Evolutionary conservation across 2,329 filamentous ascomycete genomes (phyloP).

Genomic region (Sporothrix variecibatus): DNA sequence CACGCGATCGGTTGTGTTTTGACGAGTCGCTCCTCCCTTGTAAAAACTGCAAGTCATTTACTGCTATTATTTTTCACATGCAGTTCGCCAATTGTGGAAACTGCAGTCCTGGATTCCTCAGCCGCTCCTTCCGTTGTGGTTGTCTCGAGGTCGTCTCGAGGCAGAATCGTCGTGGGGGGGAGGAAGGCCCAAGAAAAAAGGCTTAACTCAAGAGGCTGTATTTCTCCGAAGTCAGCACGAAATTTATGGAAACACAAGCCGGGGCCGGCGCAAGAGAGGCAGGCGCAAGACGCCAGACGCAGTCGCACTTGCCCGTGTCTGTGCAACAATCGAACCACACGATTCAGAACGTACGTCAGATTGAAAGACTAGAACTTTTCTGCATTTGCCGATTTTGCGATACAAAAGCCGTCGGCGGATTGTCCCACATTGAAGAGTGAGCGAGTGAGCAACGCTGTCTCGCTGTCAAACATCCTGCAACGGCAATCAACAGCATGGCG

Average conservation of each 20-base stretch:
- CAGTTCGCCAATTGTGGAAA: background rate
- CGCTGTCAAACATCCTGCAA: background rate
- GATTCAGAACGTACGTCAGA: background rate
- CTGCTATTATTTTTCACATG: background rate
- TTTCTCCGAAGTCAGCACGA: conserved; percentile 4
- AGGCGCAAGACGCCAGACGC: background rate
- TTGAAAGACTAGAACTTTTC: too few species aligned
- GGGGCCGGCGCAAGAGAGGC: background rate
- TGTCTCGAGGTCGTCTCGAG: background rate
- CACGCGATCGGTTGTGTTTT: background rate
- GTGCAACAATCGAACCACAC: background rate
- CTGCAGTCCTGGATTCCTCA: background rate
- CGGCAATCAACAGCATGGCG: background rate
- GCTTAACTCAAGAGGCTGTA: too few species aligned
- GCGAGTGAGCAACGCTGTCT: background rate
- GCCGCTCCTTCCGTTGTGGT: background rate
- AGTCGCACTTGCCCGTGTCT: background rate
- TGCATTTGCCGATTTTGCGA: background rate
- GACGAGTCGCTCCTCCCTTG: background rate
- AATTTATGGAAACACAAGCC: background rate
- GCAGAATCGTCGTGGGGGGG: background rate
- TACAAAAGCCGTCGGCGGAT: background rate
- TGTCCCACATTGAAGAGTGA: background rate
- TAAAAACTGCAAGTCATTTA: background rate
- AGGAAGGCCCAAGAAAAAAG: too few species aligned